Evolutionary conservation across 2,329 filamentous ascomycete species (phyloP).

Genomic region (Gliomastix tumulicola): DNA sequence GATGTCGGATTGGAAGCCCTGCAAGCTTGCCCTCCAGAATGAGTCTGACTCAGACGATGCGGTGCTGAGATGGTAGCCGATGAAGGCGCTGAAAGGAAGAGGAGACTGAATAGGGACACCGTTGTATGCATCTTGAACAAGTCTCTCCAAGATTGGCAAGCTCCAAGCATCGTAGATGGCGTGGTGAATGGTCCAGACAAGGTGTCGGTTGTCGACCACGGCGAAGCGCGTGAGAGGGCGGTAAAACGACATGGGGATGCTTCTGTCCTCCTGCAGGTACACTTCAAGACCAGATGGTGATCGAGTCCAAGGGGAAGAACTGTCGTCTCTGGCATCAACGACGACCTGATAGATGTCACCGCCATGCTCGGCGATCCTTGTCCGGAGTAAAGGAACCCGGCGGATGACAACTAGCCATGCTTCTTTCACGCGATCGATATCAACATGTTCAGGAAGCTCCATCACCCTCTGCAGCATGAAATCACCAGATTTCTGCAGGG

Average conservation of each 20-base stretch:
- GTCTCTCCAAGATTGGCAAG: not conserved
- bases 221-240: not conserved
- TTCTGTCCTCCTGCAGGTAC: not conserved
- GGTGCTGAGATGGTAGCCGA: too few relatives aligned
- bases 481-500: not conserved
- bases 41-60: too few relatives aligned
- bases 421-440: slow-evolving; percentile 6
- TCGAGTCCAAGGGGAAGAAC: too few relatives aligned
- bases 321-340: slow-evolving; percentile 5
- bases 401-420: slow-evolving; percentile 7
- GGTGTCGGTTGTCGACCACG: not conserved
- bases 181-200: slow-evolving; percentile 11
- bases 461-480: not conserved
- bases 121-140: not conserved
- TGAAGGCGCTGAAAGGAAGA: too few relatives aligned
- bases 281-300: too few relatives aligned
- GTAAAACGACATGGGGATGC: not conserved
- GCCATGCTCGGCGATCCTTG: not conserved
- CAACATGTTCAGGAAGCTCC: not conserved
- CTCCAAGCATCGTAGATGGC: slow-evolving; percentile 11
- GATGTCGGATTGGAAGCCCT: not conserved
- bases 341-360: slow-evolving; percentile 9
- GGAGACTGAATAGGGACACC: too few relatives aligned
- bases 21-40: not conserved
- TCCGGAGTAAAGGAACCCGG: not conserved